Evolutionary conservation across 2,329 filamentous ascomycete genomes (phyloP).

Genomic region (Aspergillus sojae): DNA sequence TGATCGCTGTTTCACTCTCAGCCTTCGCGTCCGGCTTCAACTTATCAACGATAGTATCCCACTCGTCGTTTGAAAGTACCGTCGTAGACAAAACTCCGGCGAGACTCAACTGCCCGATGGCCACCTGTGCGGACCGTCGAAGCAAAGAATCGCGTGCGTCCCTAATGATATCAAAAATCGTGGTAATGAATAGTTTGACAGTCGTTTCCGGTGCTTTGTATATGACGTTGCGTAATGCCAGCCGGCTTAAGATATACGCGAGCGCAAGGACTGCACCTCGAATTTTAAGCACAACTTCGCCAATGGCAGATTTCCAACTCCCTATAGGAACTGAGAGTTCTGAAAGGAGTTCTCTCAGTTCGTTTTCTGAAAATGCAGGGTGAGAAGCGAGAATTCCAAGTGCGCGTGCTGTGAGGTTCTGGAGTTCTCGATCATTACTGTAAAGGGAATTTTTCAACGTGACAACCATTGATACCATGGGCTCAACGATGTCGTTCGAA

Average conservation of each 20-base stretch:
- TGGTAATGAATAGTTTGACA: conserved; percentile 46
- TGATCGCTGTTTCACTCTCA: conserved; percentile 78
- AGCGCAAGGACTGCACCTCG: conserved; percentile 64
- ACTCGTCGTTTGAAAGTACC: conserved; percentile 29
- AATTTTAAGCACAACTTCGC: conserved; percentile 60
- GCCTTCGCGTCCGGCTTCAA: conserved; percentile 72
- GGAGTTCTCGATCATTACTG: conserved; percentile 71
- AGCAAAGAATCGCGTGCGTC: conserved; percentile 58
- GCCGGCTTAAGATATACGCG: conserved; percentile 60
- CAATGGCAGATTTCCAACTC: conserved; percentile 62
- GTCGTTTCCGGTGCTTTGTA: conserved; percentile 37
- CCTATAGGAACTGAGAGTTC: conserved; percentile 51
- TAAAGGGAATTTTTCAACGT: conserved; percentile 63
- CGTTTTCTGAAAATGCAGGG: conserved; percentile 41
- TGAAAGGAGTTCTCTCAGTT: conserved; percentile 48
- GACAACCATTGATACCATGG: conserved; percentile 52
- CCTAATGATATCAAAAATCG: conserved; percentile 56
- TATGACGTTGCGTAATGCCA: conserved; percentile 52
- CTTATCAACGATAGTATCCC: conserved; percentile 60
- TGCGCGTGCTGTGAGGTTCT: conserved; percentile 67
- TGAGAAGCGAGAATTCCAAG: conserved; percentile 79
- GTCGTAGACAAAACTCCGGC: conserved; percentile 54
- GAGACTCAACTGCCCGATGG: conserved; percentile 64
- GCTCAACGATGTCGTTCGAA: conserved; percentile 55
- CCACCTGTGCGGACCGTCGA: conserved; percentile 59